Percentiles rank a stretch among this genome's conserved stretches.
phyloP scores from a whole-genome alignment of 2,329 filamentous ascomycete species.

The Penicillium sp. region DNA sequence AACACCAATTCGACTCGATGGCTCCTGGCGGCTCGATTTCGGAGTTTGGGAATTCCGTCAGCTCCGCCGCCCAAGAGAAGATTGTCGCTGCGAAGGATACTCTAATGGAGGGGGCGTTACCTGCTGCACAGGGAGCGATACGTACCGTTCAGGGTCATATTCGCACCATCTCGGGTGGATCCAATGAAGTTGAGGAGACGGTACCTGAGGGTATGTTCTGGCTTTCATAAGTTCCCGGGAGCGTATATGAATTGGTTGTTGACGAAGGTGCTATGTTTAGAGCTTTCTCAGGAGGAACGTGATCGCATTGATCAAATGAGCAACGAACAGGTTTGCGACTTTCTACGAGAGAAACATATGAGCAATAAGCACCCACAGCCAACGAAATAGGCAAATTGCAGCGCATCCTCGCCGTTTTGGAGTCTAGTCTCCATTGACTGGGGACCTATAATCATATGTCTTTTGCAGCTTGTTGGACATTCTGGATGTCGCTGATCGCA shows the following conservation, averaged over 20 bases:
- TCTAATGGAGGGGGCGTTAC: constrained; percentile 9
- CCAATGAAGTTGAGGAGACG: background rate
- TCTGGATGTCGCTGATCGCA: background rate
- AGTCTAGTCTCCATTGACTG: constrained; percentile 1
- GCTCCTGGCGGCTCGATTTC: constrained; percentile 3
- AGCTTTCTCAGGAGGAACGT: constrained; percentile 13
- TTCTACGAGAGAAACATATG: constrained; percentile 25
- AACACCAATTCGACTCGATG: constrained; percentile 7
- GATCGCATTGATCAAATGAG: constrained; percentile 24
- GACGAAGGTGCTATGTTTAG: background rate
- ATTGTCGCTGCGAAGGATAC: constrained; percentile 8
- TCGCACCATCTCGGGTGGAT: background rate
- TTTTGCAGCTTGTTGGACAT: background rate
- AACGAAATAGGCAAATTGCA: constrained; percentile 1
- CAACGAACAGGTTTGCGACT: constrained; percentile 27
- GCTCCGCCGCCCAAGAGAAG: constrained; percentile 7
- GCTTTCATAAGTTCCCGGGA: background rate
- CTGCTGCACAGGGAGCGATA: constrained; percentile 11
- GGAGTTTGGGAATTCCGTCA: constrained; percentile 7
- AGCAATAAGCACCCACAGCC: constrained; percentile 13
- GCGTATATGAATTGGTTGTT: background rate
- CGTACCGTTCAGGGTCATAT: constrained; percentile 9
- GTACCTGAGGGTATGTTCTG: constrained; percentile 3
- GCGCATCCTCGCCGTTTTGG: background rate
- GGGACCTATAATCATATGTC: background rate